Conservation (phyloP, 192 early-diverging fungal genomes). For the Phycomyces blakesleeanus region DNA sequence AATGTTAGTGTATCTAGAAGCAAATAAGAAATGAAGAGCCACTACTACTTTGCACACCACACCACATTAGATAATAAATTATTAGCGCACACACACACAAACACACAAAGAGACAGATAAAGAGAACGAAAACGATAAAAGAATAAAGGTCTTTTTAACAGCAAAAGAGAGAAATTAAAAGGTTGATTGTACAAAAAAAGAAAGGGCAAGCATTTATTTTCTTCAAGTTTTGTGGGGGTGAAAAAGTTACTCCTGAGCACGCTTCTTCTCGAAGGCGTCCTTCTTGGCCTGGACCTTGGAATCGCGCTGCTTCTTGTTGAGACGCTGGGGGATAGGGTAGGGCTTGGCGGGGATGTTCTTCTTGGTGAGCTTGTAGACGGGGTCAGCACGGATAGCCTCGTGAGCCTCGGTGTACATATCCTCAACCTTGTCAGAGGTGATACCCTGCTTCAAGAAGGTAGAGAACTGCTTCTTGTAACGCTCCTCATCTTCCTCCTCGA, state of each 20-base stretch:
- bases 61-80: no score
- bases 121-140: no score
- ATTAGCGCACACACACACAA: no score
- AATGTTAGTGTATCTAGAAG: no score
- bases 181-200: no score
- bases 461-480: constrained; percentile 95
- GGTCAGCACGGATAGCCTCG: constrained; percentile 89
- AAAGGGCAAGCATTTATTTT: no score
- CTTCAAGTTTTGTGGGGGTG: not conserved
- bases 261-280: constrained; percentile 32
- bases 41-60: no score
- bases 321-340: constrained; percentile 50
- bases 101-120: no score
- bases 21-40: no score
- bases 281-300: constrained; percentile 89
- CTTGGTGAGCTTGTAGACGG: constrained; percentile 65
- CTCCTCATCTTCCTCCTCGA: constrained; percentile 99
- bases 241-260: constrained; percentile 2
- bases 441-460: constrained; percentile 83
- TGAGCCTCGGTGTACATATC: constrained; percentile 93
- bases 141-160: no score
- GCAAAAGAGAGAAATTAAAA: no score
- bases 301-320: constrained; percentile 90
- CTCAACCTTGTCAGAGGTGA: constrained; percentile 89
- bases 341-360: constrained; percentile 62